These are phyloP conservation scores for Boletus bicolor DNA, from an alignment of 768 basidiomycete species.

Conservation along the genomic window DNA sequence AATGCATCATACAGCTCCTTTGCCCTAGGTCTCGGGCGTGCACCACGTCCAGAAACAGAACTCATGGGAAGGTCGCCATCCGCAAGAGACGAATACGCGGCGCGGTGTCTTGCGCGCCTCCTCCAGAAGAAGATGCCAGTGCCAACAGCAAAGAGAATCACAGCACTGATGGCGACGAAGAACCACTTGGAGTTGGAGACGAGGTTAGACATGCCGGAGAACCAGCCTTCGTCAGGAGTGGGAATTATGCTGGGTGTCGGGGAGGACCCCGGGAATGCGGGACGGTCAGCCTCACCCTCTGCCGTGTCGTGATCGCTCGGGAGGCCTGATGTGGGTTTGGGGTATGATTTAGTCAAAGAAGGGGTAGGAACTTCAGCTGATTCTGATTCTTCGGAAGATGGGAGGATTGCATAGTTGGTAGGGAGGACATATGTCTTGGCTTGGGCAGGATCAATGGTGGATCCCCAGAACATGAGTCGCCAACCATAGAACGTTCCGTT, in stretches of 20 bases:
- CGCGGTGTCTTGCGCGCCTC: conserved; percentile 44
- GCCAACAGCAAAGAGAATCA: conserved; percentile 69
- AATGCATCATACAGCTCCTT: conserved; percentile 97
- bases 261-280: conserved; percentile 54
- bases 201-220: conserved; percentile 71
- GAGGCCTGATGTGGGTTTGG: conserved; percentile 85
- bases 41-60: conserved; percentile 47
- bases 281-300: conserved; percentile 75
- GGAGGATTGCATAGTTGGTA: conserved; percentile 45
- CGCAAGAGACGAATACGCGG: conserved; percentile 56
- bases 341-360: conserved; percentile 54
- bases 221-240: conserved; percentile 81
- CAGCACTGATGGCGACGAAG: conserved; percentile 78
- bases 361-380: conserved; percentile 37
- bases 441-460: conserved; percentile 67
- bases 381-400: conserved; percentile 46
- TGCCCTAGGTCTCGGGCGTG: conserved; percentile 47
- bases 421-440: conserved; percentile 63
- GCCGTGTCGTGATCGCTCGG: conserved; percentile 83
- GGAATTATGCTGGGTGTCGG: conserved; percentile 43
- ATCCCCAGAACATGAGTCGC: conserved; percentile 92
- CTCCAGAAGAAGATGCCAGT: conserved; percentile 79
- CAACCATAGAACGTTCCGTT: conserved; percentile 81
- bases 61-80: conserved; percentile 78
- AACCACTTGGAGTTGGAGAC: conserved; percentile 84